Evolutionary conservation across 1,284 basidiomycete species (phyloP).

Genomic region (Puccinia polysora): DNA sequence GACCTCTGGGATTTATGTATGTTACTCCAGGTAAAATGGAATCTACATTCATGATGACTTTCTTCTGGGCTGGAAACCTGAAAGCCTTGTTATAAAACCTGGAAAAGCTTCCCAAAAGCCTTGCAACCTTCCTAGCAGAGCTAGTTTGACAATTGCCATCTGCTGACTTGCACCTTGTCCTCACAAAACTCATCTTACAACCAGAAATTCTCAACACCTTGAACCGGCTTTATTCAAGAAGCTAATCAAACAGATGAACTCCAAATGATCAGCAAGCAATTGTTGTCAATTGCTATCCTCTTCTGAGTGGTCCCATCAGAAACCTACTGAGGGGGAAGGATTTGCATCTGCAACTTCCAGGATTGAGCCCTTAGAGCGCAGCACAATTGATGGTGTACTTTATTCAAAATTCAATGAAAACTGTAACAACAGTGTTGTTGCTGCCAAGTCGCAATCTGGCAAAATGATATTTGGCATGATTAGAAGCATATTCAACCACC

Average conservation of each 20-base stretch:
- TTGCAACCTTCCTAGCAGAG: not conserved
- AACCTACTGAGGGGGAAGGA: not conserved
- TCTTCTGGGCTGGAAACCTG: constrained; percentile 4
- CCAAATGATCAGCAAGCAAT: too few relatives aligned
- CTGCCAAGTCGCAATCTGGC: not conserved
- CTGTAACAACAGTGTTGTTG: not conserved
- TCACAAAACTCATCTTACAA: too few relatives aligned
- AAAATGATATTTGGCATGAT: too few relatives aligned
- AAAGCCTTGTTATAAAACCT: not conserved
- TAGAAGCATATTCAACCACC: too few relatives aligned
- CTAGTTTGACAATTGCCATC: not conserved
- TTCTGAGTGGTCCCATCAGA: too few relatives aligned
- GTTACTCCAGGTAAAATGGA: constrained; percentile 1
- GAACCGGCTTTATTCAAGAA: too few relatives aligned
- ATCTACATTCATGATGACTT: not conserved
- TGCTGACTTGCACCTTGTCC: too few relatives aligned
- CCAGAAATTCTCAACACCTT: too few relatives aligned
- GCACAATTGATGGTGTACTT: not conserved
- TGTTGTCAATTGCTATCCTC: too few relatives aligned
- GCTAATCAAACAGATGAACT: too few relatives aligned
- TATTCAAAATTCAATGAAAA: not conserved
- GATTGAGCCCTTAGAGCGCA: too few relatives aligned
- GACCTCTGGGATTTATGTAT: not conserved
- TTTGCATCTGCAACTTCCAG: not conserved
- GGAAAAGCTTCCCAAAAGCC: not conserved